Base-by-base conservation (phyloP, 2,329 filamentous ascomycete species). In the Sphaceloma murrayae region DNA sequence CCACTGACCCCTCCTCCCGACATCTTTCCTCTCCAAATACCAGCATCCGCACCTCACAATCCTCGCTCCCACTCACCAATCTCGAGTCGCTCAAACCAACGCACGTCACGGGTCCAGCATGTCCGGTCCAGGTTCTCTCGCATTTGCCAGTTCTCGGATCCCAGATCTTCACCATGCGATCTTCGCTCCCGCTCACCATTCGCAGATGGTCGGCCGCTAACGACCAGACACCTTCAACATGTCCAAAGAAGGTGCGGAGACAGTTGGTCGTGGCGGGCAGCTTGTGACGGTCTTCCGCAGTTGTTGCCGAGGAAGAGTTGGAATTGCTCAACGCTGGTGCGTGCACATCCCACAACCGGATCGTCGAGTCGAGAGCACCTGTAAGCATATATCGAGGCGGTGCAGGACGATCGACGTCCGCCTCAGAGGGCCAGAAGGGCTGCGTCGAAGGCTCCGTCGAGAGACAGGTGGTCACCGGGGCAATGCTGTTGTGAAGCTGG, bases 91-190 rank as follows among this genome's bases (percentile, higher is more conserved):
- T 93, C 5, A 98, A 69, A 1, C 85, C 88, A 29, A 96, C 82
- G 59, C 89, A 96, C 2, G 88, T 96, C 2, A 96, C 87, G 0
- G 91, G 88, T 0, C 86, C 89, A 1, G 80, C 76, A 62, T 96
- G 91, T 0, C 88, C 88, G 2, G 85, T 87, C 58, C 94, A 89
- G 2, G 88, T 96, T 38, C 87, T 74, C 61, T 96, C 88, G 62
- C 88, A 94, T 57, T 84, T 86, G 19, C 91, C 91, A 1, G 84
- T 88, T 46, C 87, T 72, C 11, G 89, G 84, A 64, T 96, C 89
- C 91, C 91, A 98, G 22, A 85, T 78, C 67, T 96, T 96, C 55
- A 94, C 84, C 78, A 89, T 93, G 31, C 85, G 80, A 63, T 98
- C 91, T 61, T 96, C 87, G 8, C 85, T 84, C 1, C 88, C 89